phyloP scores from a whole-genome alignment of 2,329 filamentous ascomycete genomes.

The Pseudogymnoascus sp. region DNA sequence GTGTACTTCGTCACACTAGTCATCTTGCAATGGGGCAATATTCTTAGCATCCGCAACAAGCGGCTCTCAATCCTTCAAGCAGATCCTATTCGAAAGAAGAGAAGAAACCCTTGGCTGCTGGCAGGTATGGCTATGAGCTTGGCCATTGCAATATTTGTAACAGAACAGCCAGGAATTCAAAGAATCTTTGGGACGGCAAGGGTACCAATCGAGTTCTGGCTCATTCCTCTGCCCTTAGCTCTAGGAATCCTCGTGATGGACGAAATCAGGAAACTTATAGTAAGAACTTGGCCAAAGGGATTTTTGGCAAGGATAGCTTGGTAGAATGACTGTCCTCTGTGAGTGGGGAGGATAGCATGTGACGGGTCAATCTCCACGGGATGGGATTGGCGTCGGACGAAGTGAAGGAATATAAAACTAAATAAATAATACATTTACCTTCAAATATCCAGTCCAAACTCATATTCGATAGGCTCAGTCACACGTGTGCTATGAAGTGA shows the following conservation, averaged over 20 bases:
- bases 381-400: background rate
- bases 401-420: conserved; percentile 11
- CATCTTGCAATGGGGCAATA: conserved; percentile 47
- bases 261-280: conserved; percentile 43
- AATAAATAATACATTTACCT: conserved; percentile 1
- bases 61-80: conserved; percentile 44
- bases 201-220: conserved; percentile 45
- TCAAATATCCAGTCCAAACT: background rate
- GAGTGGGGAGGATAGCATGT: background rate
- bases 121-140: conserved; percentile 40
- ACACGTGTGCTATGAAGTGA: background rate
- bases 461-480: background rate
- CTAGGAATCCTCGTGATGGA: conserved; percentile 44
- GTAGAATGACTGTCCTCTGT: conserved; percentile 26
- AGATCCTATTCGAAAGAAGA: conserved; percentile 38
- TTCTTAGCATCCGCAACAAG: conserved; percentile 42
- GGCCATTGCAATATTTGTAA: conserved; percentile 45
- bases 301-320: conserved; percentile 41
- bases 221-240: conserved; percentile 43
- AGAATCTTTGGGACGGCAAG: conserved; percentile 40
- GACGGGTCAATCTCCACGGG: background rate
- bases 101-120: conserved; percentile 45
- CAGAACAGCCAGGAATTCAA: conserved; percentile 43
- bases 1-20: conserved; percentile 49
- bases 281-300: conserved; percentile 38